Evolutionary conservation across 1,139 yeast genomes (phyloP).

Genomic region (Nakaseomyces nivariensis): DNA sequence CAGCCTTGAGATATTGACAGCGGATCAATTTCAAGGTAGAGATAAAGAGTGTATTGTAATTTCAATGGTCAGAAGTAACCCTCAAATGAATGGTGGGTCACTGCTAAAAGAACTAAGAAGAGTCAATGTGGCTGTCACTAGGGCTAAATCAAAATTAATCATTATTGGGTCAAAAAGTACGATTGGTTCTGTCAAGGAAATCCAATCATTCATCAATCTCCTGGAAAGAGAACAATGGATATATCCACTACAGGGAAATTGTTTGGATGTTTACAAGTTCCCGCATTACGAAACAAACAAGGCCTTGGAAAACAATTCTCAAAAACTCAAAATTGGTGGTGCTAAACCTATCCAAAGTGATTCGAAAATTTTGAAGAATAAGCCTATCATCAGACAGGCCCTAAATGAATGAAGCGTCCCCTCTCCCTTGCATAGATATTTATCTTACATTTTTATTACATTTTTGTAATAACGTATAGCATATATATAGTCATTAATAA

Average conservation of each 20-base stretch:
- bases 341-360: constrained; percentile 9
- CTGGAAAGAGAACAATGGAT: constrained; percentile 58
- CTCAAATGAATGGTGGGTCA: constrained; percentile 60
- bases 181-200: constrained; percentile 43
- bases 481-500: no score
- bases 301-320: background rate
- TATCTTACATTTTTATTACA: no score
- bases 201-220: constrained; percentile 53
- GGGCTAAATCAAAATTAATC: constrained; percentile 77
- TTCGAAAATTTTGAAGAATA: constrained; percentile 12
- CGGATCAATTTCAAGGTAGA: constrained; percentile 93
- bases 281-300: background rate
- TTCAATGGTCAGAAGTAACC: constrained; percentile 77
- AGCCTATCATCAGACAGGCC: constrained; percentile 15
- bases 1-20: constrained; percentile 72
- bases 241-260: constrained; percentile 26
- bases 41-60: constrained; percentile 87
- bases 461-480: no score
- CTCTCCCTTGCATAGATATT: background rate
- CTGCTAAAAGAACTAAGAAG: constrained; percentile 83
- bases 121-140: constrained; percentile 85
- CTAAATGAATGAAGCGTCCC: constrained; percentile 5
- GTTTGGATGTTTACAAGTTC: constrained; percentile 14
- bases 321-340: constrained; percentile 1
- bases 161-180: constrained; percentile 71